Conservation (phyloP, 352 stramenopile genomes). For the Globisporangium cederbergense region DNA sequence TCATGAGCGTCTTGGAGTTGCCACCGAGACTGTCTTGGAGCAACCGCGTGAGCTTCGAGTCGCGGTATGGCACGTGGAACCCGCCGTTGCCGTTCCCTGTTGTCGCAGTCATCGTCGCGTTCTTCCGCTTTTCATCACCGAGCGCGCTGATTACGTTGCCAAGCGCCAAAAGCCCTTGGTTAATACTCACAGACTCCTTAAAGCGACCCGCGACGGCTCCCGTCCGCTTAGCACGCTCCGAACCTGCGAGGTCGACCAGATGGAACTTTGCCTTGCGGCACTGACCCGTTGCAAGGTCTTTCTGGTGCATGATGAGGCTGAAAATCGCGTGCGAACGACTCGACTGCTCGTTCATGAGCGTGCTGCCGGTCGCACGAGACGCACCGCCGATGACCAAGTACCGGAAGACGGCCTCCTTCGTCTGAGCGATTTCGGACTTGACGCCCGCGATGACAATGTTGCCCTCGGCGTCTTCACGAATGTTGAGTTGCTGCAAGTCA, state of each 20-base stretch:
- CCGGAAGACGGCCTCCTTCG: constrained; percentile 76
- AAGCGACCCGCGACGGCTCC: constrained; percentile 83
- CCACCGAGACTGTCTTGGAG: constrained; percentile 86
- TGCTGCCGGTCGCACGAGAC: constrained; percentile 81
- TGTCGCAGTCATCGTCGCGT: constrained; percentile 3
- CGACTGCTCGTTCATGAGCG: constrained; percentile 89
- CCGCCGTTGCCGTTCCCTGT: constrained; percentile 22
- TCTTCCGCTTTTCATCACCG: constrained; percentile 85
- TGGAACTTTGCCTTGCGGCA: constrained; percentile 89
- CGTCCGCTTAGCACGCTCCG: constrained; percentile 92
- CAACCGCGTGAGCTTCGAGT: constrained; percentile 89
- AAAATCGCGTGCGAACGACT: constrained; percentile 91
- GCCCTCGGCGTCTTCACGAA: constrained; percentile 75
- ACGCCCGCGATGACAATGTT: constrained; percentile 82
- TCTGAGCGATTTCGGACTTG: constrained; percentile 74
- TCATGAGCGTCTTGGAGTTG: constrained; percentile 91
- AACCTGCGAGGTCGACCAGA: constrained; percentile 94
- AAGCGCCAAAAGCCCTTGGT: constrained; percentile 92
- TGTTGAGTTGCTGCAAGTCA: constrained; percentile 48
- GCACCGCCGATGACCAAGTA: constrained; percentile 77
- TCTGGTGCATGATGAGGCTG: constrained; percentile 81
- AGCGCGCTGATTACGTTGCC: constrained; percentile 96
- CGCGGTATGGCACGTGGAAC: constrained; percentile 87
- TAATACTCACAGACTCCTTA: constrained; percentile 96
- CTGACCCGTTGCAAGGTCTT: constrained; percentile 32